Percentiles rank a stretch among this genome's conserved stretches.
These are phyloP conservation scores for Cryphonectria naterciae DNA, from an alignment of 2,329 filamentous ascomycete species.

Conservation along the genomic window DNA sequence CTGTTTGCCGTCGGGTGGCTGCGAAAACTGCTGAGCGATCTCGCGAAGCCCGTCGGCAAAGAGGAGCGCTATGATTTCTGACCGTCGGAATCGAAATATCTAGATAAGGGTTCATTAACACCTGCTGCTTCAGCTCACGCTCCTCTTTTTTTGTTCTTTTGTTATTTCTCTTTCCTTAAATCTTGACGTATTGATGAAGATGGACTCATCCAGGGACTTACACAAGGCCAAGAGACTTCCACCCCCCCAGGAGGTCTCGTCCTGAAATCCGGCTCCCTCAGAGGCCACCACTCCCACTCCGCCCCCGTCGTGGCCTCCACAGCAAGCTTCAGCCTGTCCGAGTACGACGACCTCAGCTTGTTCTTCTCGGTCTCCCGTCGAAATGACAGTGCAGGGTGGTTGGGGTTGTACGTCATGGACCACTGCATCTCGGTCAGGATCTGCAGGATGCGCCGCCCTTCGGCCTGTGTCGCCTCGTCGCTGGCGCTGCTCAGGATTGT, in stretches of 20 bases:
- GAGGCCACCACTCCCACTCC: constrained; percentile 4
- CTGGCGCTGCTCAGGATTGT: background rate
- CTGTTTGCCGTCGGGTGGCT: background rate
- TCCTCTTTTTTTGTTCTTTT: too few relatives aligned
- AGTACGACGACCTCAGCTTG: background rate
- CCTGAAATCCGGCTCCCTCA: background rate
- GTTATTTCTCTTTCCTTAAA: too few relatives aligned
- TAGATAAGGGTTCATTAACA: background rate
- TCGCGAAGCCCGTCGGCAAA: background rate
- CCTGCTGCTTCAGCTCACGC: background rate
- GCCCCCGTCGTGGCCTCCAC: background rate
- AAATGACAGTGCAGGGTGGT: background rate
- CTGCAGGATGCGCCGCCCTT: background rate
- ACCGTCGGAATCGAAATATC: background rate
- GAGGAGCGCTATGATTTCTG: background rate
- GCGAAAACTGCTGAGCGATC: background rate
- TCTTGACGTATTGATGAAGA: too few relatives aligned
- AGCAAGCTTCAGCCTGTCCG: background rate
- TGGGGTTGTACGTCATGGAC: background rate
- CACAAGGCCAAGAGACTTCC: background rate
- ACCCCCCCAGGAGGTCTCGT: background rate
- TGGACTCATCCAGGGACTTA: background rate
- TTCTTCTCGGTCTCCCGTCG: background rate
- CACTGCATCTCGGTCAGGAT: constrained; percentile 2
- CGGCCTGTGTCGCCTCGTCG: background rate